Conservation (phyloP, 495 filamentous ascomycete genomes). For the Annulohypoxylon nitens region DNA sequence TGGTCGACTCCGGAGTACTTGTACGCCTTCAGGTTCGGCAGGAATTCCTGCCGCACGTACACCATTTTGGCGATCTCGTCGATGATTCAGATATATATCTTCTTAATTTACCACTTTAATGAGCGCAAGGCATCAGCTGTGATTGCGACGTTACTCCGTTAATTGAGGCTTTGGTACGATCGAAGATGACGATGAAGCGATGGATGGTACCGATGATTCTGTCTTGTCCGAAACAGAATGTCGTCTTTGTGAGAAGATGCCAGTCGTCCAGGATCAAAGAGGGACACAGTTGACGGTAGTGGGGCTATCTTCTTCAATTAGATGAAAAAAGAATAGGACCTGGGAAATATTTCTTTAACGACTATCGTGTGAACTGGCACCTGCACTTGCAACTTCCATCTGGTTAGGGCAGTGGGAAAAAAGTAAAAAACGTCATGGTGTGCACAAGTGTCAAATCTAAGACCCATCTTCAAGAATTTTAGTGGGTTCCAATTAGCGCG, state of each 20-base stretch:
- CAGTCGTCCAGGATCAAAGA: slow-evolving; percentile 14
- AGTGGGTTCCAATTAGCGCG: slow-evolving; percentile 34
- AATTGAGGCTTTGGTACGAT: background rate
- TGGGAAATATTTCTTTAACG: slow-evolving; percentile 9
- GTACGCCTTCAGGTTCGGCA: slow-evolving; percentile 90
- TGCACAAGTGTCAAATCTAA: slow-evolving; percentile 22
- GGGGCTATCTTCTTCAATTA: slow-evolving; percentile 7
- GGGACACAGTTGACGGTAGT: background rate
- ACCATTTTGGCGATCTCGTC: slow-evolving; percentile 62
- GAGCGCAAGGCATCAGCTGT: background rate
- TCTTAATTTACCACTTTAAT: background rate
- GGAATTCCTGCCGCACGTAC: slow-evolving; percentile 91
- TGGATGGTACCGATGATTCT: slow-evolving; percentile 1
- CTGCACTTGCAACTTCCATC: too few relatives aligned
- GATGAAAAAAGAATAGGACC: background rate
- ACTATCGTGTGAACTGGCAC: slow-evolving; percentile 10
- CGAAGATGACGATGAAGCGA: background rate
- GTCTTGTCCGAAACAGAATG: background rate
- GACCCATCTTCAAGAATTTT: slow-evolving; percentile 28
- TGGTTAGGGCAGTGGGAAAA: slow-evolving; percentile 12
- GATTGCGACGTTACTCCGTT: background rate
- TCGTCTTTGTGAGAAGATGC: slow-evolving; percentile 5
- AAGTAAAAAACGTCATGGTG: slow-evolving; percentile 41
- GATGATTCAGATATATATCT: background rate
- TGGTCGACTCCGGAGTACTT: slow-evolving; percentile 93